Conservation (phyloP, 2,329 filamentous ascomycete species). For the Calonectria naviculata region DNA sequence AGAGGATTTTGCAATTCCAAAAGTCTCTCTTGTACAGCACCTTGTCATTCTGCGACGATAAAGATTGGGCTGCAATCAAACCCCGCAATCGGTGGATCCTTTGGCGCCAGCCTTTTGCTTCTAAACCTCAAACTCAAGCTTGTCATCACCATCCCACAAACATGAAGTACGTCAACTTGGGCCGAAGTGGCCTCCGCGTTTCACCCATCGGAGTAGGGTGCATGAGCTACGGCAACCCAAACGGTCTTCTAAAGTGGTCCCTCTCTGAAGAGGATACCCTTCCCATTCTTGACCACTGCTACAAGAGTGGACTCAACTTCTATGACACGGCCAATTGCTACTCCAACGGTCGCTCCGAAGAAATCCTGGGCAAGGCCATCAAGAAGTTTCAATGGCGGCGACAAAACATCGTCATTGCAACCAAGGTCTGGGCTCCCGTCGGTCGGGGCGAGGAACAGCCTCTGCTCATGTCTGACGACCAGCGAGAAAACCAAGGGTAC, state of each 20-base stretch:
- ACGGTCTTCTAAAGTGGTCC: background rate
- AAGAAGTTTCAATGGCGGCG: background rate
- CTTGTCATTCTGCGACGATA: no score
- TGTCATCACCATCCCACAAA: no score
- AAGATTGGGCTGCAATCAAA: no score
- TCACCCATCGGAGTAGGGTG: background rate
- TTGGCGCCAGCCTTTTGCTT: no score
- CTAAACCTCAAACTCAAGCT: no score
- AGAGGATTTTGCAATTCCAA: no score
- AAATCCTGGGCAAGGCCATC: background rate
- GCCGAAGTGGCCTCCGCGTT: background rate
- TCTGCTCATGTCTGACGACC: background rate
- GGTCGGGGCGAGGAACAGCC: background rate
- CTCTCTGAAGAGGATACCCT: background rate
- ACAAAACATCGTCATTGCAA: background rate
- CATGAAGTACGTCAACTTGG: background rate
- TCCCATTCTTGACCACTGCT: background rate
- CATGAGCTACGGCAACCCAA: background rate
- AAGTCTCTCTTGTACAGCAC: no score
- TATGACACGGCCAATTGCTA: slow-evolving; percentile 4
- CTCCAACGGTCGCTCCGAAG: background rate
- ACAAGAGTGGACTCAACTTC: background rate
- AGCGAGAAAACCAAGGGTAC: background rate
- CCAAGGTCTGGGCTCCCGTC: background rate
- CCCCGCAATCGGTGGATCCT: no score